Base-by-base conservation (phyloP, 2,329 filamentous ascomycete genomes). In the Thielaviopsis musarum region DNA sequence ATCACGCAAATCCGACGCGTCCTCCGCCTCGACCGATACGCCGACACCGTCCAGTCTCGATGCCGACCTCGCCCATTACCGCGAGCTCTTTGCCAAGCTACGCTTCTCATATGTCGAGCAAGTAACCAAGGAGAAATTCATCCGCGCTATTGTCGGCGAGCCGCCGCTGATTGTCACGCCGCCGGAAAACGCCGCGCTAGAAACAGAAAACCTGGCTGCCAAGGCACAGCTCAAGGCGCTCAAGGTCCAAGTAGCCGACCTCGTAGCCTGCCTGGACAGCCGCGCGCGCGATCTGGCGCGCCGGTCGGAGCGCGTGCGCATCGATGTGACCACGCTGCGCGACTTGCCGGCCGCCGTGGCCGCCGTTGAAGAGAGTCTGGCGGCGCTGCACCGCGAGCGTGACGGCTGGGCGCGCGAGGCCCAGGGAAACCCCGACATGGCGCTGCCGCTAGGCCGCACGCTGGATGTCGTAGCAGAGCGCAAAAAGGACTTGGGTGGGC, bases 81-180 rank as follows among this genome's bases (percentile, higher is more conserved):
- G 88, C 73, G 91, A 96, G 72, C 81, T 97, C 21, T 98, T 97
- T 72, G 86, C 89, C 51, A 97, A 98, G 73, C 79, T 97, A 48
- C 88, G 91, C 65, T 97, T 97, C 75, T 94, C 88, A 64, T 97
- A 97, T 72, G 87, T 96, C 66, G 93, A 98, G 72, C 93, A 97
- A 75, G 90, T 97, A 63, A 97, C 91, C 52, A 98, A 97, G 73
- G 93, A 98, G 70, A 95, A 95, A 68, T 97, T 96, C 71, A 84
- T 98, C 59, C 88, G 90, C 65, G 85, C 88, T 64, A 94, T 97
- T 65, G 89, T 94, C 17, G 89, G 88, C 63, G 88, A 95, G 63
- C 89, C 91, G 55, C 93, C 91, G 0, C 77, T 91, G 17, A 85
- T 97, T 53, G 87, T 95, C 61, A 85, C 85, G 49, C 81, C 84